These are phyloP conservation scores for Brassica cretica DNA, from an alignment of 345 rosid genomes.

Conservation along the genomic window DNA sequence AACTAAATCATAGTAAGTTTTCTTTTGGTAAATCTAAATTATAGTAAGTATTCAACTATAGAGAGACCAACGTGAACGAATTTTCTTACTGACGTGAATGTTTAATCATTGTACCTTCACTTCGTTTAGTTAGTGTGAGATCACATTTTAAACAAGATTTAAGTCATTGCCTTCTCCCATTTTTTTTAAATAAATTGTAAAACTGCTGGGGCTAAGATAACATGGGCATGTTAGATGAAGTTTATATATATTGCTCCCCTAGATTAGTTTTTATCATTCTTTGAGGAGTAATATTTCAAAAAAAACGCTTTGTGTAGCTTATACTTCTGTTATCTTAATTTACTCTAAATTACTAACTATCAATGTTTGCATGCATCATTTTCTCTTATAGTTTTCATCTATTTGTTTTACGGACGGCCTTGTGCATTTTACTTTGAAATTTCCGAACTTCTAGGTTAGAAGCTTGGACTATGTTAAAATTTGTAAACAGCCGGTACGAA, in stretches of 20 bases:
- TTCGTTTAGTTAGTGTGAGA: neutral
- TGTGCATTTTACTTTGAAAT: neutral
- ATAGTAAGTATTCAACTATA: too few species aligned
- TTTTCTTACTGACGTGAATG: slow-evolving; percentile 1
- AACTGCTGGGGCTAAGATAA: neutral
- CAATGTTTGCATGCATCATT: neutral
- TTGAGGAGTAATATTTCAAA: neutral
- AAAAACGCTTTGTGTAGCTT: neutral
- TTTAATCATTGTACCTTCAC: neutral
- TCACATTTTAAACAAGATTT: slow-evolving; percentile 5
- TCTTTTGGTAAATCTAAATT: too few species aligned
- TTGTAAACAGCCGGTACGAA: neutral
- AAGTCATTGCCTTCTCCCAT: neutral
- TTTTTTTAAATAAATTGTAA: neutral
- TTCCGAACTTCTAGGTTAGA: neutral
- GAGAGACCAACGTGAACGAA: neutral
- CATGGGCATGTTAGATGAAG: slow-evolving; percentile 5
- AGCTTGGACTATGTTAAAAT: neutral
- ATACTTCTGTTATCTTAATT: neutral
- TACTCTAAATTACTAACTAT: neutral
- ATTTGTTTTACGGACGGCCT: neutral
- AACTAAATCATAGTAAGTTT: neutral
- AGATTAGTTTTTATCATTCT: neutral
- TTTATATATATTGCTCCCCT: neutral
- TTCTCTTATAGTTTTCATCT: neutral